Evolutionary conservation across 1,139 yeast genomes (phyloP).

Genomic region (Wickerhamomyces sp.): DNA sequence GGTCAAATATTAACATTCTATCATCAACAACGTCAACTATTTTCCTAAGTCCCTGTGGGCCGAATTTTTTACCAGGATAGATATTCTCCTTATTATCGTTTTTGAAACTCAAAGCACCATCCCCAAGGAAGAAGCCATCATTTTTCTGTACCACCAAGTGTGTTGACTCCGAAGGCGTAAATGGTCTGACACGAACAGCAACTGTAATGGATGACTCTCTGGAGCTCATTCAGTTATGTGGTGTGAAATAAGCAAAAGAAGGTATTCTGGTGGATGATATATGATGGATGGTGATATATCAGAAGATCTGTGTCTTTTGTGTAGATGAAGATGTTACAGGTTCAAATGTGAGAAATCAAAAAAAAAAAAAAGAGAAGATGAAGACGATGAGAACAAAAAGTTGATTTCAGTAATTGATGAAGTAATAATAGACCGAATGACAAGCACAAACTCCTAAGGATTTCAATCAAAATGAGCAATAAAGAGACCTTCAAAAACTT

Average conservation of each 20-base stretch:
- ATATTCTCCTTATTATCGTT: slow-evolving; percentile 19
- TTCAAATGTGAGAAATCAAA: not conserved
- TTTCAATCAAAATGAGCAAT: not conserved
- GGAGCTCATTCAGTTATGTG: not conserved
- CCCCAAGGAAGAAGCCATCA: slow-evolving; percentile 47
- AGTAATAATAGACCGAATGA: too few relatives aligned
- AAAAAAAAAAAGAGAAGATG: not conserved
- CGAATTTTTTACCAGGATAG: slow-evolving; percentile 21
- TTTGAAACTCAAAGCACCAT: slow-evolving; percentile 44
- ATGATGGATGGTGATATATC: not conserved
- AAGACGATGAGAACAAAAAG: too few relatives aligned
- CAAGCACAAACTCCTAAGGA: too few relatives aligned
- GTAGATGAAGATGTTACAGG: not conserved
- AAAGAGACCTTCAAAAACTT: not conserved
- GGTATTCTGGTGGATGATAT: not conserved
- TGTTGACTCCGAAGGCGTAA: slow-evolving; percentile 53
- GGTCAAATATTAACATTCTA: slow-evolving; percentile 85
- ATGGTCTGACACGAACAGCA: slow-evolving; percentile 83
- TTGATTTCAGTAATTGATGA: too few relatives aligned
- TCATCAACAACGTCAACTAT: slow-evolving; percentile 84
- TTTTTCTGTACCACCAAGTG: slow-evolving; percentile 38
- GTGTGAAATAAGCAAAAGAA: too few relatives aligned
- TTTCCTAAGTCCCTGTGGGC: slow-evolving; percentile 59
- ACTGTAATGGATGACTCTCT: slow-evolving; percentile 71
- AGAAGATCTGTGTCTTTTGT: not conserved